These are phyloP conservation scores for Schizonepeta tenuifolia DNA, from an alignment of 257 asterid species.

Conservation along the genomic window DNA sequence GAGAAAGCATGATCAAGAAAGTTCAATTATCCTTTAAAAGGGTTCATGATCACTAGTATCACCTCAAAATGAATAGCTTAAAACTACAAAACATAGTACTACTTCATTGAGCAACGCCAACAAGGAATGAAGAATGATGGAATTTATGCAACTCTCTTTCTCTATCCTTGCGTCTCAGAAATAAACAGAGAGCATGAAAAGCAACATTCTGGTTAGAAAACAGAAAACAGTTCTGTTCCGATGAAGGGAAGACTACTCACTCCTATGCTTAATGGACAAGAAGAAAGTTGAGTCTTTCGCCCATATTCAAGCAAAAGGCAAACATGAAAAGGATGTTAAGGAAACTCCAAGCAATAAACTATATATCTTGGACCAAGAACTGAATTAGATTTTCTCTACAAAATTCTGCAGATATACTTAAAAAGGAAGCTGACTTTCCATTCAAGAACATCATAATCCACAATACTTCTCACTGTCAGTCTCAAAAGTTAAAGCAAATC, in stretches of 20 bases:
- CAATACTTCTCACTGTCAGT: slow-evolving; percentile 1
- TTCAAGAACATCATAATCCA: slow-evolving; percentile 15
- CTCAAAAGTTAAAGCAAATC: background rate
- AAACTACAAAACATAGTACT: background rate
- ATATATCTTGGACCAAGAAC: background rate
- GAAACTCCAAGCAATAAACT: background rate
- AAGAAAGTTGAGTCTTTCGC: too few species aligned
- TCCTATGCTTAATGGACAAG: too few species aligned
- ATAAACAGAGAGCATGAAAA: too few species aligned
- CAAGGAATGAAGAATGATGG: background rate
- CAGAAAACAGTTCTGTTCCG: background rate
- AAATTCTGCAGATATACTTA: background rate
- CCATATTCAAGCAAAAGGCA: background rate
- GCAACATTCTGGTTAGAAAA: background rate
- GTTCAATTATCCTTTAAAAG: background rate
- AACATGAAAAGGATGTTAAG: background rate
- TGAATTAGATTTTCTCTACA: background rate
- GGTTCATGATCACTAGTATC: background rate
- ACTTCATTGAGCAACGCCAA: background rate
- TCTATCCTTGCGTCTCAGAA: too few species aligned
- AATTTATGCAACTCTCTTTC: too few species aligned
- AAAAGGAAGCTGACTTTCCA: slow-evolving; percentile 5
- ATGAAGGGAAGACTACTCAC: too few species aligned
- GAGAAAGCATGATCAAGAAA: background rate
- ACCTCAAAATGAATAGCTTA: background rate